Evolutionary conservation across 352 stramenopile species (phyloP).

Genomic region (Pythium myriotylum): DNA sequence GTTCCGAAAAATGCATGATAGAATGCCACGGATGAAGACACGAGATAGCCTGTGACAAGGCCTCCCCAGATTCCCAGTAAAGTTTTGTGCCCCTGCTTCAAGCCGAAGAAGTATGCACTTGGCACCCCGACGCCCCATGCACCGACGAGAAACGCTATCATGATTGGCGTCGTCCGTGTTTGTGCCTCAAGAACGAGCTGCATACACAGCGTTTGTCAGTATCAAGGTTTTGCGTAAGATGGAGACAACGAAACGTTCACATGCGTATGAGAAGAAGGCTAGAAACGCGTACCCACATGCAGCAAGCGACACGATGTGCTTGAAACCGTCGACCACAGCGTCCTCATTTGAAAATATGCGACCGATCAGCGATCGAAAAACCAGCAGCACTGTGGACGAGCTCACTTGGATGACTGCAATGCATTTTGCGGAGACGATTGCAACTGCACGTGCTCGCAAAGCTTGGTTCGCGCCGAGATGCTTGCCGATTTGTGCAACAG

Average conservation of each 20-base stretch:
- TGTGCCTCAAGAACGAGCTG: conserved; percentile 35
- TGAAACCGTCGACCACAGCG: conserved; percentile 53
- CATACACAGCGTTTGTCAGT: too few species aligned
- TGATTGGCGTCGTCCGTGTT: conserved; percentile 45
- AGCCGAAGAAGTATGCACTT: conserved; percentile 58
- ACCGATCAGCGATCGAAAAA: conserved; percentile 44
- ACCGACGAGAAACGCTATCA: conserved; percentile 51
- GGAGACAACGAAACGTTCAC: too few species aligned
- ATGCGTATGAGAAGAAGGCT: conserved; percentile 66
- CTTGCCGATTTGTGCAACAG: conserved; percentile 62
- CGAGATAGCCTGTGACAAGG: conserved; percentile 62
- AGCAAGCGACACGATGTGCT: conserved; percentile 50
- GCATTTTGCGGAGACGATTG: conserved; percentile 46
- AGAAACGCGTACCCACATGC: conserved; percentile 63
- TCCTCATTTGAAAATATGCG: conserved; percentile 65
- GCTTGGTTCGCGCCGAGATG: conserved; percentile 56
- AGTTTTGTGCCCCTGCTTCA: conserved; percentile 33
- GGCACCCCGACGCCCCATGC: conserved; percentile 74
- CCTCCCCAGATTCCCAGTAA: conserved; percentile 76
- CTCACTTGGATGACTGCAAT: conserved; percentile 46
- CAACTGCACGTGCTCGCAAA: conserved; percentile 39
- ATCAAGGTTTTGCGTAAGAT: too few species aligned
- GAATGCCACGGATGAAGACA: conserved; percentile 65
- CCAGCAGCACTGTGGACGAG: conserved; percentile 39
- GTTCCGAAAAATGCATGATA: conserved; percentile 46